A percentile compares a stretch with the other conserved stretches of the same genome.
Evolutionary conservation across 192 early-diverging fungal species (phyloP).

Genomic region (Dimargaris cristalligena): DNA sequence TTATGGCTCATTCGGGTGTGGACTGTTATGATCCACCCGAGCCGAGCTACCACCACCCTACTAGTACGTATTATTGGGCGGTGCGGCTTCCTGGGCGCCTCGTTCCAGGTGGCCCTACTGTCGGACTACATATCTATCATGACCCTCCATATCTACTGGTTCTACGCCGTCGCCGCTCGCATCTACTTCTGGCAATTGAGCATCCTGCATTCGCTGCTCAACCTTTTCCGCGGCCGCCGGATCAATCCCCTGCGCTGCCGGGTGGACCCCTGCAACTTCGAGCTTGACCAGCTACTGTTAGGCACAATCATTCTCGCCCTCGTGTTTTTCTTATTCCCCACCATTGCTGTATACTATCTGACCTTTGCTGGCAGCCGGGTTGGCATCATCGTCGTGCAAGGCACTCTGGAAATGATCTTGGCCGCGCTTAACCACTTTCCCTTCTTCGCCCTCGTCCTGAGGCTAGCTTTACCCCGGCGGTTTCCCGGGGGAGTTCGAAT

Average conservation of each 20-base stretch:
- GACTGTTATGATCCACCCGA: conserved; percentile 44
- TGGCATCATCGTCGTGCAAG: conserved; percentile 62
- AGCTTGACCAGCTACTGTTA: conserved; percentile 82
- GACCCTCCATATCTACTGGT: conserved; percentile 86
- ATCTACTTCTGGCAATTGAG: conserved; percentile 89
- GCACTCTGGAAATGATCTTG: conserved; percentile 63
- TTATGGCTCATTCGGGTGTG: conserved; percentile 74
- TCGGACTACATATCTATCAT: conserved; percentile 70
- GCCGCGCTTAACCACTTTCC: conserved; percentile 94
- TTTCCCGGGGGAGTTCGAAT: conserved; percentile 55
- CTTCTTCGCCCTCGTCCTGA: conserved; percentile 78
- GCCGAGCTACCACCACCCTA: conserved; percentile 25
- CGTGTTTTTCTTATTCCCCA: conserved; percentile 88
- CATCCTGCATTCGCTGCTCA: conserved; percentile 73
- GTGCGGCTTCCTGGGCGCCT: conserved; percentile 63
- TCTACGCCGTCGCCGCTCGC: conserved; percentile 82
- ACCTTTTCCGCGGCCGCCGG: conserved; percentile 68
- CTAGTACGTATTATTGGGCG: conserved; percentile 56
- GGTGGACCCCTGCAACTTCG: conserved; percentile 86
- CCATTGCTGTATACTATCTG: conserved; percentile 81
- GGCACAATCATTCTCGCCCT: conserved; percentile 90
- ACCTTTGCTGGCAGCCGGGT: conserved; percentile 77
- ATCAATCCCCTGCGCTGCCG: conserved; percentile 75
- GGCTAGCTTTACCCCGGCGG: conserved; percentile 70
- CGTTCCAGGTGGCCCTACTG: conserved; percentile 66